Evolutionary conservation across 495 filamentous ascomycete species (phyloP).

Genomic region (Penicillium cinerascens): DNA sequence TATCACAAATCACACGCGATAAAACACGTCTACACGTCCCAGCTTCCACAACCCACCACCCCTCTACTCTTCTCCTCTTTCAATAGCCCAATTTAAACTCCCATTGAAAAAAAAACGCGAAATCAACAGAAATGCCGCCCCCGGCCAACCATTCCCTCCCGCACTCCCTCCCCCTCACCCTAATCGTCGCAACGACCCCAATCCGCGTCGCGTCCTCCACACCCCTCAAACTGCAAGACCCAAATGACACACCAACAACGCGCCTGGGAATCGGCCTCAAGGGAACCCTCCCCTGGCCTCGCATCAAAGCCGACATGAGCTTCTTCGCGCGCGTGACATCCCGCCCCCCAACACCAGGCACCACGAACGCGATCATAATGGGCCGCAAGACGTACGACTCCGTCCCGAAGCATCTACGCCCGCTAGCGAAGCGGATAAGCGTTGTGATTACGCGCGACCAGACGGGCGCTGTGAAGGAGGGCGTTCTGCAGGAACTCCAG

Average conservation of each 20-base stretch:
- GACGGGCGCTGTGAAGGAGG: constrained; percentile 23
- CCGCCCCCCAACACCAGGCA: constrained; percentile 40
- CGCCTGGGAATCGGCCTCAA: constrained; percentile 81
- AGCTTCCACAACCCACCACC: neutral
- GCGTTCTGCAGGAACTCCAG: constrained; percentile 23
- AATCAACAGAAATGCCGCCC: constrained; percentile 20
- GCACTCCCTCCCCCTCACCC: constrained; percentile 29
- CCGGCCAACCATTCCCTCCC: constrained; percentile 17
- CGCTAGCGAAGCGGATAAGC: constrained; percentile 72
- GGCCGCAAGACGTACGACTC: constrained; percentile 93
- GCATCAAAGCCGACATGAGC: constrained; percentile 81
- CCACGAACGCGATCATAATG: constrained; percentile 85
- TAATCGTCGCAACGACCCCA: constrained; percentile 45
- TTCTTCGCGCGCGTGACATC: constrained; percentile 93
- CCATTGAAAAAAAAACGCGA: neutral
- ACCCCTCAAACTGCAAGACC: constrained; percentile 23
- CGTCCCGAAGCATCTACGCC: constrained; percentile 73
- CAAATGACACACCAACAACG: constrained; percentile 35
- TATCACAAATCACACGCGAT: neutral
- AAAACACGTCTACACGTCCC: neutral
- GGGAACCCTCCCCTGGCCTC: constrained; percentile 83
- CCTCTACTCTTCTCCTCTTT: neutral
- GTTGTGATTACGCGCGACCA: constrained; percentile 65
- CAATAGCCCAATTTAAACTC: neutral
- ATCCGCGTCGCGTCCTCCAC: constrained; percentile 25